Evolutionary conservation across 139 green algal species (phyloP).

Genomic region (Coccomyxa sp.): DNA sequence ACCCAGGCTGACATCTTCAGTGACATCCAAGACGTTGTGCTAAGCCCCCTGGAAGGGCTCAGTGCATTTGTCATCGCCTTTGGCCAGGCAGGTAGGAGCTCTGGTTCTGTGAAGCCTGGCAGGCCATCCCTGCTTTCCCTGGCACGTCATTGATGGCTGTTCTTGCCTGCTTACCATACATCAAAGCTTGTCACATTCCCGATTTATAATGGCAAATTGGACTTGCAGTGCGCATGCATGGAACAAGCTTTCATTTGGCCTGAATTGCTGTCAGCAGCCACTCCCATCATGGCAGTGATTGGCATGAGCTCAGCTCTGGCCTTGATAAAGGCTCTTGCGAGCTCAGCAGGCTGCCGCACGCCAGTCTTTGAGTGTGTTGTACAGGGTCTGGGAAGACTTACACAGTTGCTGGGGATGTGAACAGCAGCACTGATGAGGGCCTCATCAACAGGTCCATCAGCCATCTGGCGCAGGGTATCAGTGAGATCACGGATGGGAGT

Average conservation of each 20-base stretch:
- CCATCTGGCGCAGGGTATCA: constrained; percentile 40
- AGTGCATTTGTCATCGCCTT: constrained; percentile 62
- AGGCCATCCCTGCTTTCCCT: too few species aligned
- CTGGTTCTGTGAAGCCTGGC: not conserved
- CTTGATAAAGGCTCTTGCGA: too few species aligned
- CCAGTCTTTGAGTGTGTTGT: too few species aligned
- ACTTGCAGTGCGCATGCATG: not conserved
- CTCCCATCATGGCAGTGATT: not conserved
- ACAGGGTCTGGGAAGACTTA: constrained; percentile 65
- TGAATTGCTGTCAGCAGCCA: not conserved
- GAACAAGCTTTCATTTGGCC: too few species aligned
- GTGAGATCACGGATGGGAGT: not conserved
- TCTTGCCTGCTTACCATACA: not conserved
- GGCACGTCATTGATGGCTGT: not conserved
- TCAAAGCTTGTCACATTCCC: not conserved
- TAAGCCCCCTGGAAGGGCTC: constrained; percentile 37
- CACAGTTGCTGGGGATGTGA: constrained; percentile 55
- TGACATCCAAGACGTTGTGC: constrained; percentile 35
- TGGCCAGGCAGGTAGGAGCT: constrained; percentile 54
- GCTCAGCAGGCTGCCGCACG: too few species aligned
- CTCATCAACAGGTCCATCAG: constrained; percentile 59
- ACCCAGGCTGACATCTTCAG: constrained; percentile 52
- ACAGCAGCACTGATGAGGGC: constrained; percentile 16
- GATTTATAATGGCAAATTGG: too few species aligned
- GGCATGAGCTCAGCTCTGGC: not conserved